Evolutionary conservation across 305 asterid genomes (phyloP), one percentile per base, ranked within the genome.

Genomic region (Solanum hybrid): DNA sequence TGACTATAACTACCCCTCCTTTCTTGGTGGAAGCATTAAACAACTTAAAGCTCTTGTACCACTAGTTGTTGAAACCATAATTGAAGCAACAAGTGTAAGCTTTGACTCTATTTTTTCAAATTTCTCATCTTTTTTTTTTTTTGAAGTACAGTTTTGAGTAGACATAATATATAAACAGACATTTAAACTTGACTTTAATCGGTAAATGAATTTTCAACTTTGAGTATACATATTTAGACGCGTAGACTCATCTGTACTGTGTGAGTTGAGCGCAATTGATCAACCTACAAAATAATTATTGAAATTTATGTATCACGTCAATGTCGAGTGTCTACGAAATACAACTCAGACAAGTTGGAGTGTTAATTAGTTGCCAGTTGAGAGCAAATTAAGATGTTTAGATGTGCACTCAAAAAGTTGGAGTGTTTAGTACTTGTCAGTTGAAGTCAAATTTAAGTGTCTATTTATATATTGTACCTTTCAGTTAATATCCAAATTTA

Each of bases 1-100:
- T 92, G 99, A 96, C 92, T 95, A 93, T 93, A 96, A 96, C 92
- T 96, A 95, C 91, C 96, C 93, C 0, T 95, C 92, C 90, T 92
- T 96, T 85, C 91, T 82, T 13, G 98, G 98, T 46, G 96, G 93
- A 51, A 93, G 89, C 74, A 92, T 96, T 74, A 61, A 88, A 12
- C 94, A 96, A 78, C 90, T 96, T 33, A 92, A 92, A 92, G 91
- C 92, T 1, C 77, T 93, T 88, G 99, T 95, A 74, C 98, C 98
- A 4, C 9, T 40, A 34, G 99, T 96, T 3, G 97, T 96, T 91
- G 93, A 88, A 88, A 86, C 93, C n/a, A 93, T 96, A 89, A 88
- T 88, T 37, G 89, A 93, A 11, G 93, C 98, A 86, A 91, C 93
- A 13, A 89, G 84, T 37, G 98, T 96, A 92, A 94, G 93, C 87